Evolutionary conservation across 176 grass and related monocot species (phyloP).

Genomic region (Musa beccarii): DNA sequence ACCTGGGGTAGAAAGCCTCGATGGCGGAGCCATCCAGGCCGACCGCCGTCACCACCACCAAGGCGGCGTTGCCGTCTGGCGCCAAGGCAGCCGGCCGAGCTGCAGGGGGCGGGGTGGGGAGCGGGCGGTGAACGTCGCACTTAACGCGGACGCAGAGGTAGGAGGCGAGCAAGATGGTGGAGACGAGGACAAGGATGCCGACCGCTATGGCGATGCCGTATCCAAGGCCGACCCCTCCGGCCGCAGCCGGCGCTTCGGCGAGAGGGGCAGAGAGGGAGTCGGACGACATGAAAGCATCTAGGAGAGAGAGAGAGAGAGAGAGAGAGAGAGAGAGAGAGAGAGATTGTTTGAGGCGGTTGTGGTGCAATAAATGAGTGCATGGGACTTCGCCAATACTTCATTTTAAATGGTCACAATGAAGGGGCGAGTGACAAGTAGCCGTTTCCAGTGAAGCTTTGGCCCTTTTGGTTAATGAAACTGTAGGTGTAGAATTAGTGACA

Average conservation of each 20-base stretch:
- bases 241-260: background rate
- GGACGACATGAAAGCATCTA: background rate
- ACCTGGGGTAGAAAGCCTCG: conserved; percentile 58
- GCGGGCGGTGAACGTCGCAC: conserved; percentile 7
- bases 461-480: too few species aligned
- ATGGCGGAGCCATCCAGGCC: conserved; percentile 37
- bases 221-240: conserved; percentile 43
- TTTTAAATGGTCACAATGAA: too few species aligned
- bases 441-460: too few species aligned
- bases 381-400: too few species aligned
- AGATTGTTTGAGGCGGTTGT: too few species aligned
- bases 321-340: too few species aligned
- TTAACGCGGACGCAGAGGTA: conserved; percentile 57
- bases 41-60: background rate
- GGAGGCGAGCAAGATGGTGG: conserved; percentile 64
- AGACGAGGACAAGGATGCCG: conserved; percentile 56
- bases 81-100: background rate
- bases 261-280: too few species aligned
- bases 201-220: conserved; percentile 67
- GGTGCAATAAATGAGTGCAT: too few species aligned
- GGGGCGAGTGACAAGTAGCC: too few species aligned
- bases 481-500: too few species aligned
- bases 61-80: background rate
- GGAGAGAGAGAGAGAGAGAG: too few species aligned
- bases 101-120: background rate